Evolutionary conservation across 148 eudicot genomes (phyloP).

Genomic region (Linanthus parryae): DNA sequence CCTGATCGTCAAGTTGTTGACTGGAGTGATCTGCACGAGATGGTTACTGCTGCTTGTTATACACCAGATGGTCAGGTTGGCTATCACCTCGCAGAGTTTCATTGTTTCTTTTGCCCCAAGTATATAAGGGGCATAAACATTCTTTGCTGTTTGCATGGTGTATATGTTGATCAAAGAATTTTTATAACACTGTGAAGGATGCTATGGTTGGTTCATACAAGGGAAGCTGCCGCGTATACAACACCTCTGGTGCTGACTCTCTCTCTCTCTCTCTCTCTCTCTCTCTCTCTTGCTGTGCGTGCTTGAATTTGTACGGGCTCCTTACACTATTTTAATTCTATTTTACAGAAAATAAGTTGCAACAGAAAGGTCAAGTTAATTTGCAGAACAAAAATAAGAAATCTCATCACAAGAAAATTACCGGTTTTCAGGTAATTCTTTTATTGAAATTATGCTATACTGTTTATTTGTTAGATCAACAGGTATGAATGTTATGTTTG

Average conservation of each 20-base stretch:
- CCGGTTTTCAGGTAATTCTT: constrained; percentile 70
- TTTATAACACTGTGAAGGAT: constrained; percentile 41
- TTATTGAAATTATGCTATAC: not conserved
- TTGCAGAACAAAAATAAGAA: constrained; percentile 80
- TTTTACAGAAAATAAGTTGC: constrained; percentile 60
- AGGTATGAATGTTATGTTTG: too few relatives aligned
- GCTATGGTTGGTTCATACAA: constrained; percentile 89
- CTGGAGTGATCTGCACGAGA: constrained; percentile 93
- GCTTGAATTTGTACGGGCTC: not conserved
- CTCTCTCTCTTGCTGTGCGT: not conserved
- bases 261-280: constrained; percentile 2
- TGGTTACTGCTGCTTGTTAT: constrained; percentile 98
- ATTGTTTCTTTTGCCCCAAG: constrained; percentile 1
- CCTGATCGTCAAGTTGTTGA: constrained; percentile 92
- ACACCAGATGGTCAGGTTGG: constrained; percentile 96
- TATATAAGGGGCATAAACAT: not conserved
- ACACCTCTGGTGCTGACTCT: constrained; percentile 48
- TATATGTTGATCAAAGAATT: constrained; percentile 6
- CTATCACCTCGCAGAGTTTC: not conserved
- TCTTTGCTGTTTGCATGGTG: not conserved
- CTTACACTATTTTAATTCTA: not conserved
- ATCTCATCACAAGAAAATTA: constrained; percentile 72
- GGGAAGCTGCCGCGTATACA: constrained; percentile 73
- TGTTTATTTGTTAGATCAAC: too few relatives aligned
- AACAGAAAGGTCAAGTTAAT: constrained; percentile 54